These are phyloP conservation scores for Kalmusia sp. DNA, from an alignment of 2,329 filamentous ascomycete genomes.

Conservation along the genomic window DNA sequence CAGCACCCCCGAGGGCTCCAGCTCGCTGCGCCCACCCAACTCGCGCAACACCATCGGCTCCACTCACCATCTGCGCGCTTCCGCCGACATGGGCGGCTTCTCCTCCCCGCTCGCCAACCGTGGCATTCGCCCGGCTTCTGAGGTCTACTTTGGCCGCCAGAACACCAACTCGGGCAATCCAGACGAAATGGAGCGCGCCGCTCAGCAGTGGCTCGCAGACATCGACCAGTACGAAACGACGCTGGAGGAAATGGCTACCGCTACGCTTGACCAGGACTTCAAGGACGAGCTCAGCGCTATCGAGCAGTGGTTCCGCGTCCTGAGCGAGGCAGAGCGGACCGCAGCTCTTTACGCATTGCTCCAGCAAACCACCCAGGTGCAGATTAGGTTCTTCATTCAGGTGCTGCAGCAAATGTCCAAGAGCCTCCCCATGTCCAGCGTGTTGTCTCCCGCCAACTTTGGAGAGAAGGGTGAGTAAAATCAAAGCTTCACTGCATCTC, in stretches of 20 bases:
- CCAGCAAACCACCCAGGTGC: slow-evolving; percentile 98
- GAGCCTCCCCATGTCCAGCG: slow-evolving; percentile 94
- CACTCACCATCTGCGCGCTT: slow-evolving; percentile 88
- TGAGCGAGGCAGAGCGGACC: slow-evolving; percentile 95
- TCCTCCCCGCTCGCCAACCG: slow-evolving; percentile 74
- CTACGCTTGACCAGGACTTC: slow-evolving; percentile 98
- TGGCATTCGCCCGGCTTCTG: slow-evolving; percentile 88
- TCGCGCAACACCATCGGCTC: slow-evolving; percentile 75
- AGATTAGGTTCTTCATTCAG: slow-evolving; percentile 99
- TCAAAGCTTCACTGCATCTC: neutral
- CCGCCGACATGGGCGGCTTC: slow-evolving; percentile 92
- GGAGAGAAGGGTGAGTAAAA: slow-evolving; percentile 78
- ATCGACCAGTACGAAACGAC: slow-evolving; percentile 99
- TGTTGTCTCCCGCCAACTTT: slow-evolving; percentile 93
- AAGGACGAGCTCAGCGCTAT: slow-evolving; percentile 99
- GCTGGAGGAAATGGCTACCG: slow-evolving; percentile 97
- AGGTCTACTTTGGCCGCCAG: slow-evolving; percentile 86
- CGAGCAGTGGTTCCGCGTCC: slow-evolving; percentile 98
- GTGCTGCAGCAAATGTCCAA: slow-evolving; percentile 99
- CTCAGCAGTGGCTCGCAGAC: slow-evolving; percentile 98
- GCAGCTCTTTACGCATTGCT: slow-evolving; percentile 93
- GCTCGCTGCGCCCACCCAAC: slow-evolving; percentile 80
- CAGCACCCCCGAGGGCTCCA: slow-evolving; percentile 92
- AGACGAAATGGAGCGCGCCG: slow-evolving; percentile 92
- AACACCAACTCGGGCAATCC: slow-evolving; percentile 68